phyloP scores from a whole-genome alignment of 208 protist genomes.

The Crithidia bombi region DNA sequence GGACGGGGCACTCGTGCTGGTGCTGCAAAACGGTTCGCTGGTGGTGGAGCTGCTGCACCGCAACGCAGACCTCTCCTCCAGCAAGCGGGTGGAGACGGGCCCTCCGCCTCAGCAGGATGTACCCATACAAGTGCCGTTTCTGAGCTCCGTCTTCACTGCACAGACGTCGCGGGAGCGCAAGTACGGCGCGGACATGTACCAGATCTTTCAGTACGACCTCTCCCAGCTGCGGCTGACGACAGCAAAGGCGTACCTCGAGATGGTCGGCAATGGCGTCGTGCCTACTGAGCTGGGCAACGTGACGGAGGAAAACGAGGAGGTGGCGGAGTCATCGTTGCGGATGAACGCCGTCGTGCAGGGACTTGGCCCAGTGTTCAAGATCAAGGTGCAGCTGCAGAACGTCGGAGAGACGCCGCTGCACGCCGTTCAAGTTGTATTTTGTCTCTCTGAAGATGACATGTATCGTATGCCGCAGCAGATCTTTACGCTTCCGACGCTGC shows the following conservation, averaged over 20 bases:
- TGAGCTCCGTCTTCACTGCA: slow-evolving; percentile 94
- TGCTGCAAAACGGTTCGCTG: slow-evolving; percentile 89
- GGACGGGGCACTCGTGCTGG: slow-evolving; percentile 85
- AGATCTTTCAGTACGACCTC: slow-evolving; percentile 93
- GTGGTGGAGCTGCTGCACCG: slow-evolving; percentile 94
- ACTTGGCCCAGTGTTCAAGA: slow-evolving; percentile 91
- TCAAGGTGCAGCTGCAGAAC: slow-evolving; percentile 88
- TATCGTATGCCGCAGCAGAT: slow-evolving; percentile 65
- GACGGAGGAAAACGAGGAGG: slow-evolving; percentile 30
- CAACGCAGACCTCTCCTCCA: slow-evolving; percentile 57
- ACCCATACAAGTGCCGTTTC: slow-evolving; percentile 90
- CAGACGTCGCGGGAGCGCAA: slow-evolving; percentile 92
- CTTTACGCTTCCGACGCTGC: slow-evolving; percentile 64
- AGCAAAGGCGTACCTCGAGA: slow-evolving; percentile 84
- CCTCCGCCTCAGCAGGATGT: slow-evolving; percentile 93
- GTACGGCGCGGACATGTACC: slow-evolving; percentile 90
- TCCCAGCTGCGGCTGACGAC: slow-evolving; percentile 87
- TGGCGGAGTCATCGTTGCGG: slow-evolving; percentile 34
- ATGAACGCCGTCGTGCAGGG: slow-evolving; percentile 87
- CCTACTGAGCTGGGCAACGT: slow-evolving; percentile 34
- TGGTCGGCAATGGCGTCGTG: slow-evolving; percentile 17
- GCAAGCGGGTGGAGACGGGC: slow-evolving; percentile 37
- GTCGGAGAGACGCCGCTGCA: slow-evolving; percentile 49
- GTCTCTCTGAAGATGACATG: slow-evolving; percentile 44
- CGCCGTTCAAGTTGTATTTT: slow-evolving; percentile 69